Evolutionary conservation across 1,284 basidiomycete genomes (phyloP).

Genomic region (Wolfiporia cocos): DNA sequence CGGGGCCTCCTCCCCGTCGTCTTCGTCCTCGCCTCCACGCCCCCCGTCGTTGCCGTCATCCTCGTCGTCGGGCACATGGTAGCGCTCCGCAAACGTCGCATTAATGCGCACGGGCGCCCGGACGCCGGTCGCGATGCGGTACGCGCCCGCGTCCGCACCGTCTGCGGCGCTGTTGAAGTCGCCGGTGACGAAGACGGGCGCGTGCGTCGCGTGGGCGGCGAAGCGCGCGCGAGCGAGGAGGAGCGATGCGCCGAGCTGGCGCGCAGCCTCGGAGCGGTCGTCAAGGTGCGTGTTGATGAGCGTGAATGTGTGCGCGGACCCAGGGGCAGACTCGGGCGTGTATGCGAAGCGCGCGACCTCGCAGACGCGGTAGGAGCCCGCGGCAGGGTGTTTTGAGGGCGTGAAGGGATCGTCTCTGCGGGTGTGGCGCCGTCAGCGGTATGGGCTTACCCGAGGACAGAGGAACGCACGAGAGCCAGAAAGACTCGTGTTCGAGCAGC

Average conservation of each 20-base stretch:
- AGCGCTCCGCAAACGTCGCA: conserved; percentile 37
- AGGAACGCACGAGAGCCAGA: conserved; percentile 48
- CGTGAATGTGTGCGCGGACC: conserved; percentile 26
- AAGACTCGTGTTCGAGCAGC: conserved; percentile 40
- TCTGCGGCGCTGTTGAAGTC: conserved; percentile 49
- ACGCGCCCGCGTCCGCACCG: conserved; percentile 42
- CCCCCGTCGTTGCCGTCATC: no score
- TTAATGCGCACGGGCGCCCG: conserved; percentile 35
- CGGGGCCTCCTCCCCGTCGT: conserved; percentile 22
- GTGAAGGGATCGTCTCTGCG: conserved; percentile 40
- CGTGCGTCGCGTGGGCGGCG: conserved; percentile 34
- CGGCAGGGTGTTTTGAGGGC: conserved; percentile 45
- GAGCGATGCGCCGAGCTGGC: conserved; percentile 44
- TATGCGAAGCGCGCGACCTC: conserved; percentile 37
- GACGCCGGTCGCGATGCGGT: conserved; percentile 42
- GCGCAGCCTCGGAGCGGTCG: conserved; percentile 46
- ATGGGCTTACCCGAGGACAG: neutral
- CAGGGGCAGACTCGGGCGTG: conserved; percentile 10
- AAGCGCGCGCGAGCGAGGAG: conserved; percentile 42
- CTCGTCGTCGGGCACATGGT: conserved; percentile 30
- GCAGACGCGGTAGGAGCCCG: conserved; percentile 47
- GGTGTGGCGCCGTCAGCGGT: neutral
- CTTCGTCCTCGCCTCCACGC: no score
- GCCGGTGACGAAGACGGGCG: conserved; percentile 43
- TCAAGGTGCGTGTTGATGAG: conserved; percentile 51